Base-by-base conservation (phyloP, 73 alveolate genomes). In the Strombidium stylifer region DNA sequence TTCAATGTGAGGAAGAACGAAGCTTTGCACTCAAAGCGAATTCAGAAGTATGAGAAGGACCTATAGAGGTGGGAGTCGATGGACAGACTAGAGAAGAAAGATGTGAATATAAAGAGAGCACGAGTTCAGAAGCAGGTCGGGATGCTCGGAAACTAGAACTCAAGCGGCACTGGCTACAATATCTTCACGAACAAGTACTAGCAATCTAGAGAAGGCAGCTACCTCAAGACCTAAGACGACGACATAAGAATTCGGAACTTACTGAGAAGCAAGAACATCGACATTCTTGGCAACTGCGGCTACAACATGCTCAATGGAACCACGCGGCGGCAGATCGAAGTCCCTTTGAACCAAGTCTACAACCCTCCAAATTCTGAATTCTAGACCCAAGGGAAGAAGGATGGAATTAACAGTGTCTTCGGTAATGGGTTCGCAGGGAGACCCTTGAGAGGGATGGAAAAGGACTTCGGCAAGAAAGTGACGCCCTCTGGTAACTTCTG, bases 111-210 rank as follows among this genome's bases (percentile, higher is more conserved):
- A 69, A 83, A 73, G 96, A 94, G 18, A 81, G 87, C 62, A 71
- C 84, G 36, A 81, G 88, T 56, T 71, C 91, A 28, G 56, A 81
- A 83, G 79, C 82, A 91, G 53, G 76, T 71, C 34, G 81, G 70
- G 47, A 39, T 60, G 57, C 91, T 84, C n/a, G 98, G 99, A 16
- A 89, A 87, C 53, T 92, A 89, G 69, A 93, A 86, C 79, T 81
- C 86, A 16, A 89, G 90, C 36, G 96, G 95, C 10, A 82, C 94
- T 81, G 97, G 97, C 0, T 95, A 77, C 62, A 95, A 91, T 76
- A 98, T 97, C 41, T 64, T 95, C 18, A 93, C 95, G 37, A 74
- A 93, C 34, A 97, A 95, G 67, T 95, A 95, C 66, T 98, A 94
- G 24, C 66, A 82, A 49, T 80, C 93, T 27, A 91, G 74, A 0